Percentiles rank a stretch among this genome's conserved stretches.
Conservation (phyloP, 495 filamentous ascomycete species). For the Hypoxylon subgilvum region DNA sequence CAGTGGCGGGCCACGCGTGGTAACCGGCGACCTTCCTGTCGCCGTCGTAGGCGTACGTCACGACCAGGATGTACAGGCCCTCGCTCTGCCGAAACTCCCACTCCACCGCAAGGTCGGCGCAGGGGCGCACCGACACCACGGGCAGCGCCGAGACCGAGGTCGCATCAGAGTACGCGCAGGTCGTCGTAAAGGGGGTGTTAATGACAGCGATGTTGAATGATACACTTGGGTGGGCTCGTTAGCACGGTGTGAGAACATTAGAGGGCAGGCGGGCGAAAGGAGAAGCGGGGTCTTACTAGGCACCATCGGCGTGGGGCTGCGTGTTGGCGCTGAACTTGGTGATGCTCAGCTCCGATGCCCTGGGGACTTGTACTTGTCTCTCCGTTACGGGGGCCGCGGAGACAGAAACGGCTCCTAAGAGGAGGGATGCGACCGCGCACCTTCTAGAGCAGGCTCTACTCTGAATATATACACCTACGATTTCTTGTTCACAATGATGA, state of each 20-base stretch:
- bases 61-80: conserved; percentile 31
- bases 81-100: conserved; percentile 38
- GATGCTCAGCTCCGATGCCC: conserved; percentile 23
- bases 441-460: no score
- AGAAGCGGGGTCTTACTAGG: conserved; percentile 26
- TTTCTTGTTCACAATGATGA: no score
- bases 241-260: conserved; percentile 1
- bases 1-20: conserved; percentile 35
- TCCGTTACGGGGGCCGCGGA: conserved; percentile 28
- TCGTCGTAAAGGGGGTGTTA: conserved; percentile 13
- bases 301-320: conserved; percentile 12
- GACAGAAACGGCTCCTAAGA: conserved; percentile 32
- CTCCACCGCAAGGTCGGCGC: conserved; percentile 27
- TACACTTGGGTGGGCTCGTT: conserved; percentile 22
- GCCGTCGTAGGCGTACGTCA: conserved; percentile 32
- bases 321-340: conserved; percentile 35
- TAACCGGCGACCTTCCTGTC: conserved; percentile 15
- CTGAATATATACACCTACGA: no score
- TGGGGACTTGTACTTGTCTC: conserved; percentile 3
- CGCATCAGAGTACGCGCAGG: conserved; percentile 31
- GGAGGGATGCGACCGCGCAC: conserved; percentile 34
- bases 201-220: conserved; percentile 31
- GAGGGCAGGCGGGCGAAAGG: not conserved
- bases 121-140: conserved; percentile 13
- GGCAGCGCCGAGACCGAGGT: conserved; percentile 27